Conservation (phyloP, 1,284 basidiomycete genomes). For the Apiotrichum montevideense region DNA sequence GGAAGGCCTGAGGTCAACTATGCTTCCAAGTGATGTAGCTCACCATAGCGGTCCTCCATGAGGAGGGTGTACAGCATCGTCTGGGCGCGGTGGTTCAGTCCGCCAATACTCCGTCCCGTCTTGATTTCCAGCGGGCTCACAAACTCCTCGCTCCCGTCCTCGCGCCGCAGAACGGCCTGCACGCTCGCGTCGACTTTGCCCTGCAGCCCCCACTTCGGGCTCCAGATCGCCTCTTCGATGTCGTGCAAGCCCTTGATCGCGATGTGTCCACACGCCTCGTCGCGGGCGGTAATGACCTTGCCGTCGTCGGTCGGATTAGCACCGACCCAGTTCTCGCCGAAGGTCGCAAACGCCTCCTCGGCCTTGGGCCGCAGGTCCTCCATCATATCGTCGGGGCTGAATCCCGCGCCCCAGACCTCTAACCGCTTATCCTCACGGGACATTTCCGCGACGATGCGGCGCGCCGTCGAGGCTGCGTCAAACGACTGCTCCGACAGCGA, state of each 20-base stretch:
- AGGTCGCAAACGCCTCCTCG: slow-evolving; percentile 35
- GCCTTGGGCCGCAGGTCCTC: slow-evolving; percentile 41
- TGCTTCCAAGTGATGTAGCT: slow-evolving; percentile 7
- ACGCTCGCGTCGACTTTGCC: slow-evolving; percentile 93
- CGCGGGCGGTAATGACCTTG: slow-evolving; percentile 15
- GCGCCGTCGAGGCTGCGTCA: slow-evolving; percentile 23
- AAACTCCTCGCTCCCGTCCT: slow-evolving; percentile 19
- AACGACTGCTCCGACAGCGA: slow-evolving; percentile 53
- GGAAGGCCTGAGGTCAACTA: slow-evolving; percentile 23
- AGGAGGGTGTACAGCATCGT: slow-evolving; percentile 96
- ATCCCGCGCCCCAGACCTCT: slow-evolving; percentile 43
- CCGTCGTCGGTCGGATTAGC: slow-evolving; percentile 12
- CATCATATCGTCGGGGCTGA: slow-evolving; percentile 40
- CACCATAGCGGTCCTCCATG: slow-evolving; percentile 79
- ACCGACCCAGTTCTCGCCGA: slow-evolving; percentile 41
- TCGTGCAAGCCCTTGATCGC: slow-evolving; percentile 72
- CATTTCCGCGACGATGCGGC: slow-evolving; percentile 33
- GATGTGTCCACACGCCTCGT: slow-evolving; percentile 44
- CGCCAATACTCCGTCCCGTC: slow-evolving; percentile 70
- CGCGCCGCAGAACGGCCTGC: slow-evolving; percentile 56
- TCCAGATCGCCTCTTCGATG: slow-evolving; percentile 97
- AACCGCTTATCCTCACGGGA: slow-evolving; percentile 32
- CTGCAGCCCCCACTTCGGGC: slow-evolving; percentile 87
- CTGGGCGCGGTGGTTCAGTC: slow-evolving; percentile 92
- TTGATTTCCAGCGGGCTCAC: slow-evolving; percentile 84